A percentile compares a stretch with the other conserved stretches of the same genome.
These are phyloP conservation scores for Trichoderma lentiforme DNA, from an alignment of 2,329 filamentous ascomycete species.

Conservation along the genomic window DNA sequence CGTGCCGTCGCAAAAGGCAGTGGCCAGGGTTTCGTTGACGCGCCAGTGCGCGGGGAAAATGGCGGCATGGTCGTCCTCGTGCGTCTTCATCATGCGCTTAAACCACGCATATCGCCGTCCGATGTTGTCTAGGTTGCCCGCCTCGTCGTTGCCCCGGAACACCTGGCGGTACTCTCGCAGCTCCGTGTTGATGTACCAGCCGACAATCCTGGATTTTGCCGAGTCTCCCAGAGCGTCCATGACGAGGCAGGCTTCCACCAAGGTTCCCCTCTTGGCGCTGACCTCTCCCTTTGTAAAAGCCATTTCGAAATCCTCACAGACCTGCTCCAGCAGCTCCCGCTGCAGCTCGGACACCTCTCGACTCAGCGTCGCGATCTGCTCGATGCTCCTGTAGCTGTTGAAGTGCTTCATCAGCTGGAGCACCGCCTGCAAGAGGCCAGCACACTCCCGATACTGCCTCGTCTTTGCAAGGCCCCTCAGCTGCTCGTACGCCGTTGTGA, in stretches of 20 bases:
- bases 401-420: constrained; percentile 98
- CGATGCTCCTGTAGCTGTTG: constrained; percentile 95
- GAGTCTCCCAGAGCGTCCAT: constrained; percentile 92
- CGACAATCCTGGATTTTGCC: constrained; percentile 76
- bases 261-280: constrained; percentile 60
- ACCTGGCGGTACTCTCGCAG: constrained; percentile 93
- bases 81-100: constrained; percentile 88
- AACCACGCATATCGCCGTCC: constrained; percentile 95
- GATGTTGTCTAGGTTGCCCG: constrained; percentile 94
- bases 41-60: constrained; percentile 89
- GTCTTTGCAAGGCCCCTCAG: constrained; percentile 77
- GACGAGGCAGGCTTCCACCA: constrained; percentile 85
- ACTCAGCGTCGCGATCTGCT: constrained; percentile 92
- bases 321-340: constrained; percentile 86
- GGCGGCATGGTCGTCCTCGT: constrained; percentile 85
- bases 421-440: constrained; percentile 88
- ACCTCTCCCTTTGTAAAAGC: constrained; percentile 89
- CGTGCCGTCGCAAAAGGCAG: constrained; percentile 92
- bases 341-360: constrained; percentile 92
- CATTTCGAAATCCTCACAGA: constrained; percentile 98
- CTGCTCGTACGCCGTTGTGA: constrained; percentile 98
- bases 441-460: constrained; percentile 91
- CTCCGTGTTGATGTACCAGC: constrained; percentile 98
- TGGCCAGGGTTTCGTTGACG: constrained; percentile 84
- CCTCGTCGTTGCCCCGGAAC: constrained; percentile 94